phyloP scores from a whole-genome alignment of 352 stramenopile species.

The Globisporangium mamillatum region DNA sequence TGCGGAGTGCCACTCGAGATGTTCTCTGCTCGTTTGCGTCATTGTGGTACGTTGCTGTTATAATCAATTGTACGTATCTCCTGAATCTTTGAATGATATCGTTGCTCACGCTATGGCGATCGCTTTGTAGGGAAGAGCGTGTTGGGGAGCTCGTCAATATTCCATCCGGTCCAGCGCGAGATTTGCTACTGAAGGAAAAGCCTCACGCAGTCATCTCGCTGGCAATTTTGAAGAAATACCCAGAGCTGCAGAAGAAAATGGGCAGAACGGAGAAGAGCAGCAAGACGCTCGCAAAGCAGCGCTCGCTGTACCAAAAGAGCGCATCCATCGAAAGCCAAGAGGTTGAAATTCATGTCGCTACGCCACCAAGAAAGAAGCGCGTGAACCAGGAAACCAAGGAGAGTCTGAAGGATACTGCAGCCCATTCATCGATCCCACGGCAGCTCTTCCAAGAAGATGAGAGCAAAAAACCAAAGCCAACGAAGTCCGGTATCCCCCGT shows the following conservation, averaged over 20 bases:
- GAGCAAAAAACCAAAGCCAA: neutral
- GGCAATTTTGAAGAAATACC: conserved; percentile 39
- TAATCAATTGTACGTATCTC: neutral
- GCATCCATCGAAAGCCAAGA: conserved; percentile 21
- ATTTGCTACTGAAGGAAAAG: conserved; percentile 49
- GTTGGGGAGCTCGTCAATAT: conserved; percentile 48
- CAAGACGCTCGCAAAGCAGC: conserved; percentile 21
- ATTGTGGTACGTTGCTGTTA: conserved; percentile 37
- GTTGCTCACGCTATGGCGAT: conserved; percentile 1
- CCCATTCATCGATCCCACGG: conserved; percentile 1
- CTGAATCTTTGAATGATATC: neutral
- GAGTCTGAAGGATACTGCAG: neutral
- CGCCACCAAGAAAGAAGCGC: conserved; percentile 21
- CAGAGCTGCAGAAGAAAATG: conserved; percentile 26
- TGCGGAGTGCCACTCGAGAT: conserved; percentile 47
- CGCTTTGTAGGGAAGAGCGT: conserved; percentile 37
- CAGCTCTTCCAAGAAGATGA: conserved; percentile 16
- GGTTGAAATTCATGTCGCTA: conserved; percentile 34
- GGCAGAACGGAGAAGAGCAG: neutral
- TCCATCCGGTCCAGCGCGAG: conserved; percentile 31
- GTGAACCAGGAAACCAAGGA: neutral
- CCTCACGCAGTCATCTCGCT: conserved; percentile 35
- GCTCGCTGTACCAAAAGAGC: conserved; percentile 26
- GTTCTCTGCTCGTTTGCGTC: conserved; percentile 41
- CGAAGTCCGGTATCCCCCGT: neutral